Percentiles rank a stretch among this genome's conserved stretches.
These are phyloP conservation scores for Maudiozyma saulgeensis DNA, from an alignment of 805 yeast species.

Conservation along the genomic window DNA sequence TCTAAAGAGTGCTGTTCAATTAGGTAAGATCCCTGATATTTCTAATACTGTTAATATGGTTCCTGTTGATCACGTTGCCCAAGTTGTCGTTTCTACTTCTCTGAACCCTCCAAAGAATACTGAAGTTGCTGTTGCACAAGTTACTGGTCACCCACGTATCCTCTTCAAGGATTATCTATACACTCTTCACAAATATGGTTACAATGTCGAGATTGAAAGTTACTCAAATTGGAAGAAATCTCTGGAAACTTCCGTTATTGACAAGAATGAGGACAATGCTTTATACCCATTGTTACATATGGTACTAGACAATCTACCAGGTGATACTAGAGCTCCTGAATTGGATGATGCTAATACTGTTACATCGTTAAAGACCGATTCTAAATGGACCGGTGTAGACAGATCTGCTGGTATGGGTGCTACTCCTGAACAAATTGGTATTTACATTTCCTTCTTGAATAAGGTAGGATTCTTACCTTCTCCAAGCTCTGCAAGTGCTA, in stretches of 20 bases:
- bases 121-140: conserved; percentile 72
- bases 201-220: conserved; percentile 47
- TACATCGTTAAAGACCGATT: conserved; percentile 55
- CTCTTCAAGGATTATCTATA: conserved; percentile 67
- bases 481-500: conserved; percentile 39
- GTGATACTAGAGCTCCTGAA: conserved; percentile 89
- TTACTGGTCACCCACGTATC: conserved; percentile 95
- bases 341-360: conserved; percentile 79
- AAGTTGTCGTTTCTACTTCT: conserved; percentile 76
- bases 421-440: conserved; percentile 53
- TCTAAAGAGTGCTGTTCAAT: conserved; percentile 87
- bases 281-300: conserved; percentile 88
- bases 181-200: conserved; percentile 62
- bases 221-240: conserved; percentile 73
- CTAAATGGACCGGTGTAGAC: conserved; percentile 56
- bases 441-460: conserved; percentile 71
- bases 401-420: conserved; percentile 67
- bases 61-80: conserved; percentile 97
- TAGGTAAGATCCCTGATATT: conserved; percentile 80
- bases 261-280: conserved; percentile 69
- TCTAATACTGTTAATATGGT: conserved; percentile 87
- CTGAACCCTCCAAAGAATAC: conserved; percentile 55
- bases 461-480: conserved; percentile 70
- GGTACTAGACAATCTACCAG: conserved; percentile 86
- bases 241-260: conserved; percentile 70